Percentiles rank a stretch among this genome's conserved stretches.
Conservation (phyloP, 139 green algal species). For the Tetradesmus lagerheimii region DNA sequence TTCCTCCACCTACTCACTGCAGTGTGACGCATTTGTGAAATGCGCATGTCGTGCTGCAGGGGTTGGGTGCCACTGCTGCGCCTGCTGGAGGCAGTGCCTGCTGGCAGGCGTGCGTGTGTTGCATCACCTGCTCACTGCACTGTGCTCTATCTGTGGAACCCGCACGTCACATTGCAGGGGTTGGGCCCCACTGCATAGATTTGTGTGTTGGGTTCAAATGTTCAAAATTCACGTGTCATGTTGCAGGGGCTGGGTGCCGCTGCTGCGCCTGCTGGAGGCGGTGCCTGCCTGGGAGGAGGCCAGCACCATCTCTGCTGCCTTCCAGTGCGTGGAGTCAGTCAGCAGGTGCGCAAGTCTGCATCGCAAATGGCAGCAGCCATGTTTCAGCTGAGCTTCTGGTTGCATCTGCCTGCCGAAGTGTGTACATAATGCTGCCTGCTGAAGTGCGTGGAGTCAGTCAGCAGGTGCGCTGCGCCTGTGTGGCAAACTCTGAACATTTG, state of each 20-base stretch:
- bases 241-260: conserved; percentile 78
- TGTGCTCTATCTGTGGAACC: no score
- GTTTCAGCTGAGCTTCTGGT: no score
- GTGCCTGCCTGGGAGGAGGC: conserved; percentile 71
- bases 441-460: background rate
- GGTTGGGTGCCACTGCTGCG: conserved; percentile 86
- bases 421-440: background rate
- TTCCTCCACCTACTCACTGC: no score
- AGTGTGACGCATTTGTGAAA: conserved; percentile 9
- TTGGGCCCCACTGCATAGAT: conserved; percentile 84
- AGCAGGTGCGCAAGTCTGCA: conserved; percentile 12
- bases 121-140: background rate
- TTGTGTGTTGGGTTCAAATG: no score
- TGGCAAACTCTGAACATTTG: no score
- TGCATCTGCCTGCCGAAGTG: no score
- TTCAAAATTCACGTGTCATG: no score
- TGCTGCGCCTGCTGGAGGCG: conserved; percentile 82
- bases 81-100: conserved; percentile 78
- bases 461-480: background rate
- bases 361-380: no score
- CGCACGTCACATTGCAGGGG: no score
- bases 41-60: conserved; percentile 17
- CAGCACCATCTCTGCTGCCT: conserved; percentile 70
- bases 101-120: background rate
- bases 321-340: conserved; percentile 69